Percentiles rank a stretch among this genome's conserved stretches.
phyloP scores from a whole-genome alignment of 768 basidiomycete species.

The Russula earlei region DNA sequence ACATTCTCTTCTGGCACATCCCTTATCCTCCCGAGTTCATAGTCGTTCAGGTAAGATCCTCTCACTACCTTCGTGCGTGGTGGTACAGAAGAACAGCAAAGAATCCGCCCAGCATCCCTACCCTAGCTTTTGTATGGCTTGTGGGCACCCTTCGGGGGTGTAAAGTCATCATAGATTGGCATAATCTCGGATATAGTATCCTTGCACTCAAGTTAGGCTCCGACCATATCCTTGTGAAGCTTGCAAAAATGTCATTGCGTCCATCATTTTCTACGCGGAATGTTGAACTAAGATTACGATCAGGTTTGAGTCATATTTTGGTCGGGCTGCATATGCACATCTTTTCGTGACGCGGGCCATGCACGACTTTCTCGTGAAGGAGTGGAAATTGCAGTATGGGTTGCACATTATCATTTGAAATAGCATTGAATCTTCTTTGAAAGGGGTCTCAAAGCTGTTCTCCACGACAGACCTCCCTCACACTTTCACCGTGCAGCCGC shows the following conservation, averaged over 20 bases:
- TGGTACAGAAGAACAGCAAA: conserved; percentile 27
- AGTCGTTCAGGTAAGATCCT: conserved; percentile 68
- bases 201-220: conserved; percentile 73
- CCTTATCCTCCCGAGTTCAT: conserved; percentile 71
- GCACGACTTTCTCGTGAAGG: conserved; percentile 53
- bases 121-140: conserved; percentile 76
- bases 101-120: conserved; percentile 97
- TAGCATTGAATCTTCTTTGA: background rate
- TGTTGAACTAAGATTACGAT: background rate
- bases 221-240: conserved; percentile 54
- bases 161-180: conserved; percentile 97
- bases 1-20: conserved; percentile 50
- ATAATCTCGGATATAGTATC: conserved; percentile 93
- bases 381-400: conserved; percentile 73
- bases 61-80: background rate
- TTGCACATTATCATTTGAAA: background rate
- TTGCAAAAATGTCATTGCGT: conserved; percentile 60
- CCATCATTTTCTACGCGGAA: background rate
- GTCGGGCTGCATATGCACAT: conserved; percentile 75
- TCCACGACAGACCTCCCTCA: conserved; percentile 85
- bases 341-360: conserved; percentile 90
- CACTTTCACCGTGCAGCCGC: conserved; percentile 68
- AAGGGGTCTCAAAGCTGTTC: conserved; percentile 70
- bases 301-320: conserved; percentile 83
- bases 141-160: conserved; percentile 58